A percentile compares a stretch with the other conserved stretches of the same genome.
These are phyloP conservation scores for Lophiostoma macrostomum DNA, from an alignment of 495 filamentous ascomycete genomes.

Conservation along the genomic window DNA sequence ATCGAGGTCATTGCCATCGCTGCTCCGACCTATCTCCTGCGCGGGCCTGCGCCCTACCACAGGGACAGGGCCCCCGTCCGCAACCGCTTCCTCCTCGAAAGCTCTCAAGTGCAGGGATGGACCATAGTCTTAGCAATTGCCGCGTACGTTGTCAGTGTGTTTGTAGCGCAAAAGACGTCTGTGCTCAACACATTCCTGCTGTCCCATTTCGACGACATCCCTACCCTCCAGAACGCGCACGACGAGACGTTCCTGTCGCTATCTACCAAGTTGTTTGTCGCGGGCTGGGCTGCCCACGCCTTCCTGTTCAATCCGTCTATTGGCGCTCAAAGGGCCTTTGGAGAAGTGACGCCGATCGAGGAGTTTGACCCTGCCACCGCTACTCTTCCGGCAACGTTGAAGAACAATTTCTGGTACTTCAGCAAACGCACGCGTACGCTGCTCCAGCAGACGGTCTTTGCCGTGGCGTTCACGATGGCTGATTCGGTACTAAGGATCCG, in stretches of 20 bases:
- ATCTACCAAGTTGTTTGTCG: slow-evolving; percentile 55
- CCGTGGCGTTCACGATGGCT: slow-evolving; percentile 48
- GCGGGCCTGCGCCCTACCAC: slow-evolving; percentile 61
- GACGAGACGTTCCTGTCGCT: slow-evolving; percentile 51
- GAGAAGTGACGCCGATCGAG: slow-evolving; percentile 21
- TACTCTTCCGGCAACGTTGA: slow-evolving; percentile 57
- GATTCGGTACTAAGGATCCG: slow-evolving; percentile 65
- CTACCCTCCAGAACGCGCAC: slow-evolving; percentile 61
- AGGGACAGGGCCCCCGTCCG: slow-evolving; percentile 52
- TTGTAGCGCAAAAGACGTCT: slow-evolving; percentile 59
- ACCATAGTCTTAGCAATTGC: slow-evolving; percentile 63
- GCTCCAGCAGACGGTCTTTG: slow-evolving; percentile 58
- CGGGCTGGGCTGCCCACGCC: slow-evolving; percentile 63
- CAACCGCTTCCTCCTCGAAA: slow-evolving; percentile 68
- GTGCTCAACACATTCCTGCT: slow-evolving; percentile 62
- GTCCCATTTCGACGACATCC: slow-evolving; percentile 67
- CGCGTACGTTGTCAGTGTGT: slow-evolving; percentile 66
- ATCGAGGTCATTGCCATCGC: slow-evolving; percentile 66
- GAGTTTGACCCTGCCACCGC: slow-evolving; percentile 54
- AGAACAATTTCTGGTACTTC: slow-evolving; percentile 56
- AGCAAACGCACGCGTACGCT: slow-evolving; percentile 61
- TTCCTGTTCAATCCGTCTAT: slow-evolving; percentile 71
- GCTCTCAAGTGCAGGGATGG: slow-evolving; percentile 57
- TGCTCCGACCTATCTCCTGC: slow-evolving; percentile 68
- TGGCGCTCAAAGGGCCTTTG: slow-evolving; percentile 25